Evolutionary conservation across 2,329 filamentous ascomycete species (phyloP).

Genomic region (Bipolaris sorokiniana): DNA sequence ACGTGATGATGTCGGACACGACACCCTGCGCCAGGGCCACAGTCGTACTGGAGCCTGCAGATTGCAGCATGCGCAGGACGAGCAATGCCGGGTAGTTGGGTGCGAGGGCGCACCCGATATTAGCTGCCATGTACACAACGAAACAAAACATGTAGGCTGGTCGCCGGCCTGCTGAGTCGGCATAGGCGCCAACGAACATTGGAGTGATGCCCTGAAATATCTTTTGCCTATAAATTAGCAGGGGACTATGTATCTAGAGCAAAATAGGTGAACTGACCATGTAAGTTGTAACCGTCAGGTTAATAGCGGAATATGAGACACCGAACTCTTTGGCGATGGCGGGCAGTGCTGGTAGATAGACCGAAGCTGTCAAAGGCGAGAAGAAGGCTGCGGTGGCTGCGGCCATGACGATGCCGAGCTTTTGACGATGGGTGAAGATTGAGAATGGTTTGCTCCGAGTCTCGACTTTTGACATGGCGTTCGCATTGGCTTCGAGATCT

Average conservation of each 20-base stretch:
- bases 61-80: background rate
- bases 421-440: background rate
- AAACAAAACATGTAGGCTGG: conserved; percentile 1
- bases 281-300: background rate
- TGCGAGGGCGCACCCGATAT: background rate
- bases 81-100: background rate
- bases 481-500: background rate
- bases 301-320: background rate
- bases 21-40: background rate
- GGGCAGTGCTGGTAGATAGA: background rate
- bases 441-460: background rate
- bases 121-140: background rate
- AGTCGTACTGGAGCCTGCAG: background rate
- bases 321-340: background rate
- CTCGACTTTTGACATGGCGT: background rate
- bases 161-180: conserved; percentile 1
- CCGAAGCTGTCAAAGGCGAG: background rate
- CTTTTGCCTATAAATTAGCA: background rate
- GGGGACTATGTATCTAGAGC: background rate
- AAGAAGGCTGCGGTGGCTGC: background rate
- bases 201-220: background rate
- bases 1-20: background rate
- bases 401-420: background rate
- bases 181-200: background rate
- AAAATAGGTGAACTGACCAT: background rate